Evolutionary conservation across 75 land plant genomes (phyloP), one percentile per base, ranked within the genome.

Genomic region (Pinus tabuliformis): DNA sequence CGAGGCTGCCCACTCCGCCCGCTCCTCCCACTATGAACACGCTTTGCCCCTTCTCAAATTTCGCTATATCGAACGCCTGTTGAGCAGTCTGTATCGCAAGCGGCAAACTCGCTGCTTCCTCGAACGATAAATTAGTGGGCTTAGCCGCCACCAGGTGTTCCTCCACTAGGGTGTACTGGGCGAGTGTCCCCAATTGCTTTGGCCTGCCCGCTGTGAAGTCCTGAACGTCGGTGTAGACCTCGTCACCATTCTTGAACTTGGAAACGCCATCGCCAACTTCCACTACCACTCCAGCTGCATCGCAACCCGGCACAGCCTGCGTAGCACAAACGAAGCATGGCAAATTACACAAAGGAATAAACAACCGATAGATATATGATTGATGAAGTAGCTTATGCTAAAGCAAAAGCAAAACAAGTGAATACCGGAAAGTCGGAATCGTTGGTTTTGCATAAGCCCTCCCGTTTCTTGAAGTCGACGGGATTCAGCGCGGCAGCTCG

Each of bases 1-100:
- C 88, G 9, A 86, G 63, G 74, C 72, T 80, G 4, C 88, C 86
- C 16, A 86, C 86, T 11, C 88, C 88, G 3, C 88, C 88, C 49
- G 88, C 83, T 56, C 88, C 88, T 56, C 88, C 86, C 1, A 74
- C 78, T 15, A 86, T 49, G 16, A 86, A 73, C 8, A 84, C 71
- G 33, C 52, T 81, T 65, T 84, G 78, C 6, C 83, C 83, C 30
- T 59, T 66, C 64, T 80, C 75, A 36, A 80, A 64, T 28, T 58
- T 71, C 16, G 63, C 83, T 20, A 49, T 79, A 20, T 83, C 78
- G 5, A 79, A 75, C 8, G 71, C 82, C 71, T 80, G 73, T 39
- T 83, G 82, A 28, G 83, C 84, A 65, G 84, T 79, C 39, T 17
- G 20, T 42, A 83, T 39, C 12, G 84, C 82, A 13, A 75, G 66